phyloP scores from a whole-genome alignment of 2,329 filamentous ascomycete species.

The Penicillium italicum region DNA sequence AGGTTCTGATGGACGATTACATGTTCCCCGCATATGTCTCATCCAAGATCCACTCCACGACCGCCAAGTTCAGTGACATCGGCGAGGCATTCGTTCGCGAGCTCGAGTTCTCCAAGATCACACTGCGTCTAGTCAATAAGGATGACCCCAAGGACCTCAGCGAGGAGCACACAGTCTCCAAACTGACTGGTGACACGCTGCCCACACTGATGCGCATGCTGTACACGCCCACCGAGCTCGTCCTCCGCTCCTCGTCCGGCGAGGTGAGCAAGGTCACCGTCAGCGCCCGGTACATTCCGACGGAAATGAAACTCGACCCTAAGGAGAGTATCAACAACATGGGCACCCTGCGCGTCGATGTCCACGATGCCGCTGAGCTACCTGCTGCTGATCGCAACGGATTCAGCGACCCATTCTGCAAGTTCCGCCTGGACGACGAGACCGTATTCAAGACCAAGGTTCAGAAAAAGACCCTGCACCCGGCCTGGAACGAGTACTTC shows the following conservation, averaged over 20 bases:
- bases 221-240: conserved; percentile 83
- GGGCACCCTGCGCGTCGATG: conserved; percentile 88
- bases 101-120: conserved; percentile 92
- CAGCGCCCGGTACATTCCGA: conserved; percentile 89
- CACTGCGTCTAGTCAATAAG: conserved; percentile 79
- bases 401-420: conserved; percentile 95
- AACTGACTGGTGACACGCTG: conserved; percentile 77
- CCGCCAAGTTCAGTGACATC: conserved; percentile 77
- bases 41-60: conserved; percentile 65
- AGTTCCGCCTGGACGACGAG: conserved; percentile 84
- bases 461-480: conserved; percentile 93
- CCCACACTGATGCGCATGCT: conserved; percentile 84
- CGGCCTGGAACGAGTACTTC: conserved; percentile 95
- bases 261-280: conserved; percentile 76
- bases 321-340: conserved; percentile 99
- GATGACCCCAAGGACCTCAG: conserved; percentile 65
- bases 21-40: conserved; percentile 85
- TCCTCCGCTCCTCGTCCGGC: conserved; percentile 74
- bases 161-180: conserved; percentile 73
- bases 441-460: conserved; percentile 93
- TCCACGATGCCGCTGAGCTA: conserved; percentile 81
- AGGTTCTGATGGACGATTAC: conserved; percentile 92
- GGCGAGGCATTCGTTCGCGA: conserved; percentile 95
- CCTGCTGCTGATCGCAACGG: conserved; percentile 93
- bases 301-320: conserved; percentile 89